Conservation (phyloP, 768 basidiomycete species). For the Tulasnella sp. region DNA sequence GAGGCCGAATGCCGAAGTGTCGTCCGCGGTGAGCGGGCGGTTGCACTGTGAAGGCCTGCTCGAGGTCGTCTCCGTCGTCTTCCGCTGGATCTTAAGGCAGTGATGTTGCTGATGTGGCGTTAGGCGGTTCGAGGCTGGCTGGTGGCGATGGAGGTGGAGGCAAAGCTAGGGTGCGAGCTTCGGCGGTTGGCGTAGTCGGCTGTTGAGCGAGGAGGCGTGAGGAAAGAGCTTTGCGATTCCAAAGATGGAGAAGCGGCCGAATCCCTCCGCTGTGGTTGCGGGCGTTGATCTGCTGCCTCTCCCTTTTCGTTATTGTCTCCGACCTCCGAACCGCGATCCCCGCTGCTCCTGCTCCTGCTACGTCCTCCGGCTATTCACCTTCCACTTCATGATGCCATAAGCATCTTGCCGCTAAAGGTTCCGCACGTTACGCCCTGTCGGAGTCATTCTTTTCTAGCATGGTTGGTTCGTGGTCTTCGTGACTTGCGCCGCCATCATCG, state of each 20-base stretch:
- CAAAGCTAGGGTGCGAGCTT: not conserved
- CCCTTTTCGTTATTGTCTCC: not conserved
- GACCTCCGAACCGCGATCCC: not conserved
- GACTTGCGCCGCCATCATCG: not conserved
- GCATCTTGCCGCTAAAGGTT: not conserved
- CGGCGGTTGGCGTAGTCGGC: not conserved
- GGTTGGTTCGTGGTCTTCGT: not conserved
- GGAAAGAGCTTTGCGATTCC: not conserved
- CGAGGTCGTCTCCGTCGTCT: not conserved
- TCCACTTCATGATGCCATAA: not conserved
- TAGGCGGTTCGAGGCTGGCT: not conserved
- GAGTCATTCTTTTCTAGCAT: not conserved
- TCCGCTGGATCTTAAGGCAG: not conserved
- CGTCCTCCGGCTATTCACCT: not conserved
- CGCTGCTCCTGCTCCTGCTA: not conserved
- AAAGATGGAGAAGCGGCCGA: not conserved
- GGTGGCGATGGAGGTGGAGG: not conserved
- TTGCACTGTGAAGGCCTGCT: not conserved
- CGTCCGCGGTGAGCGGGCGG: conserved; percentile 8
- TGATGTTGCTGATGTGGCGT: not conserved
- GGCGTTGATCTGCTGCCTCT: too few relatives aligned
- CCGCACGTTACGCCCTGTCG: not conserved
- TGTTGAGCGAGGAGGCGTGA: not conserved
- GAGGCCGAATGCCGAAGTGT: not conserved
- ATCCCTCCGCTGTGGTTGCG: not conserved